Percentiles rank a stretch among this genome's conserved stretches.
These are phyloP conservation scores for Pseudozyma pruni DNA, from an alignment of 1,284 basidiomycete species.

Conservation along the genomic window DNA sequence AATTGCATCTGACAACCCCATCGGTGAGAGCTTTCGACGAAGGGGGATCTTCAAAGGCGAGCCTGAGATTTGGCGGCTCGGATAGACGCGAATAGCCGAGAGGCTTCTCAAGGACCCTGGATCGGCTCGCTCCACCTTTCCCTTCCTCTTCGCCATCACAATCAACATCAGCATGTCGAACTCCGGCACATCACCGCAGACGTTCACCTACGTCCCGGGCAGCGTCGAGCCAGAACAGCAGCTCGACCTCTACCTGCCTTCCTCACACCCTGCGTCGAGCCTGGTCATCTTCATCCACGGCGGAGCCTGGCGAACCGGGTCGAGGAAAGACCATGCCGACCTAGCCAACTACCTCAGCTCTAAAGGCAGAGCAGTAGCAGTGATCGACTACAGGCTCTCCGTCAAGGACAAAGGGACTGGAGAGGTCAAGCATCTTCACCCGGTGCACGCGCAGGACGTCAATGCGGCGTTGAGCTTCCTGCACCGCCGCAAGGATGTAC, in stretches of 20 bases:
- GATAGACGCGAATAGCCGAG: constrained; percentile 38
- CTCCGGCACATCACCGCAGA: background rate
- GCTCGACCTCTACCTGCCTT: constrained; percentile 38
- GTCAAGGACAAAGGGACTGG: constrained; percentile 22
- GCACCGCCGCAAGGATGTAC: constrained; percentile 10
- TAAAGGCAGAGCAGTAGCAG: constrained; percentile 32
- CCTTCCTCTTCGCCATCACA: background rate
- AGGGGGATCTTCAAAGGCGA: too few species aligned
- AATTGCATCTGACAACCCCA: background rate
- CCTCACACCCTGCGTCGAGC: background rate
- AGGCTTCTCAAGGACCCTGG: constrained; percentile 5
- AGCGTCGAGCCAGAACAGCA: constrained; percentile 36
- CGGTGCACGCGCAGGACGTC: constrained; percentile 34
- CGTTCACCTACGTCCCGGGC: constrained; percentile 21
- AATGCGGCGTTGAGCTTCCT: constrained; percentile 34
- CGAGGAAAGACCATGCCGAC: constrained; percentile 30
- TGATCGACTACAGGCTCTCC: constrained; percentile 46
- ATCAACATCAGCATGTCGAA: constrained; percentile 1
- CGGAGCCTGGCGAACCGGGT: constrained; percentile 51
- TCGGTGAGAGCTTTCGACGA: background rate
- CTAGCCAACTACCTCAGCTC: constrained; percentile 23
- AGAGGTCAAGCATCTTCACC: constrained; percentile 20
- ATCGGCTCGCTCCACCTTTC: background rate
- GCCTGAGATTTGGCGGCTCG: background rate
- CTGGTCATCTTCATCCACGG: constrained; percentile 42